Evolutionary conservation across 257 asterid species (phyloP).

Genomic region (Haberlea rhodopensis): DNA sequence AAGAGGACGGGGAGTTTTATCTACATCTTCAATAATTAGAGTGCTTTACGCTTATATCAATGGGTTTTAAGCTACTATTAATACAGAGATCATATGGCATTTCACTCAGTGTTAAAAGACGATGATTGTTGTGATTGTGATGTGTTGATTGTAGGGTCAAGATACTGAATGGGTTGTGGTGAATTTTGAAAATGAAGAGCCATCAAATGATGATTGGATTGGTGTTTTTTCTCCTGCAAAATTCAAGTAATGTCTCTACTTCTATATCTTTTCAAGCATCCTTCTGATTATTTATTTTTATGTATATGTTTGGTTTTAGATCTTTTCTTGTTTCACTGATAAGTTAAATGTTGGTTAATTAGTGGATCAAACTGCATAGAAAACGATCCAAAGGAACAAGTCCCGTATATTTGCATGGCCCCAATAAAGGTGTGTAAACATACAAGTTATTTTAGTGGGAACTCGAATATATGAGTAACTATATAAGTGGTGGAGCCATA

Average conservation of each 20-base stretch:
- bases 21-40: not conserved
- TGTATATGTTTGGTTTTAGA: not conserved
- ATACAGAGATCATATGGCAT: not conserved
- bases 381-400: constrained; percentile 41
- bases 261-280: not conserved
- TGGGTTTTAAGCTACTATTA: no score
- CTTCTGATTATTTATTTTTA: constrained; percentile 3
- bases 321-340: constrained; percentile 2
- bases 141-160: constrained; percentile 57
- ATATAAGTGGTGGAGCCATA: not conserved
- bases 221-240: constrained; percentile 93
- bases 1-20: no score
- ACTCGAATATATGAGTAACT: not conserved
- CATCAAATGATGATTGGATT: constrained; percentile 79
- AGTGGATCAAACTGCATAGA: constrained; percentile 71
- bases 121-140: not conserved
- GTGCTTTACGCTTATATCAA: not conserved
- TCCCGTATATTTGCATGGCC: constrained; percentile 75
- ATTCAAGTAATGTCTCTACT: constrained; percentile 55
- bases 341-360: constrained; percentile 27
- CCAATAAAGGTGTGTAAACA: constrained; percentile 68
- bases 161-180: constrained; percentile 61
- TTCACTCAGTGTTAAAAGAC: not conserved
- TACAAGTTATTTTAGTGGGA: not conserved
- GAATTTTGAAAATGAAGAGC: constrained; percentile 46